Conservation (phyloP, 495 filamentous ascomycete species). For the Aspergillus taichungensis region DNA sequence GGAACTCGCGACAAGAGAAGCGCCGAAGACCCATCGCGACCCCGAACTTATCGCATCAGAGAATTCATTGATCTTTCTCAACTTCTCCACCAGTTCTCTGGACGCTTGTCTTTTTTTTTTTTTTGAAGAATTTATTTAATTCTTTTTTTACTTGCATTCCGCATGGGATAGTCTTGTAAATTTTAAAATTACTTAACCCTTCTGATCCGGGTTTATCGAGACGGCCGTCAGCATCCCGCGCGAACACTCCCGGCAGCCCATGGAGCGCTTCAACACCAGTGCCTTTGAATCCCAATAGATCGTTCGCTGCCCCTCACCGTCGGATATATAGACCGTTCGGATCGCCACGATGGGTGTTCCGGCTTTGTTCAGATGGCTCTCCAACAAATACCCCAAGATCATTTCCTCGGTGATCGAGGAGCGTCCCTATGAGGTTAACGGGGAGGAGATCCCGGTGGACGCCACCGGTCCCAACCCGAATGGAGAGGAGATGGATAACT, state of each 20-base stretch:
- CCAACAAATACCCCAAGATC: conserved; percentile 94
- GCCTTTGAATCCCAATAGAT: neutral
- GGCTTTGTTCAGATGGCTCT: conserved; percentile 87
- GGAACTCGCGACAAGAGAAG: conserved; percentile 21
- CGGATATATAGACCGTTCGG: conserved; percentile 3
- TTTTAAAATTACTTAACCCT: no score
- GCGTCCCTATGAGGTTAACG: conserved; percentile 65
- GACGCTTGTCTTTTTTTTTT: conserved; percentile 2
- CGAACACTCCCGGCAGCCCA: conserved; percentile 2
- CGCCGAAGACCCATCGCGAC: conserved; percentile 12
- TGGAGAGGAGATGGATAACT: conserved; percentile 94
- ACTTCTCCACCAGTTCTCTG: neutral
- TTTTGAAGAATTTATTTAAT: neutral
- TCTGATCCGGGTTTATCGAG: neutral
- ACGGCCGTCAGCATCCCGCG: neutral
- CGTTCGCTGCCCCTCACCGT: neutral
- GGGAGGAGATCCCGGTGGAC: conserved; percentile 74
- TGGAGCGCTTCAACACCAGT: conserved; percentile 8
- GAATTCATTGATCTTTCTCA: neutral
- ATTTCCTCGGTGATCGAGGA: conserved; percentile 87
- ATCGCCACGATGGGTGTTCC: conserved; percentile 78
- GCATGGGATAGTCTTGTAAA: no score
- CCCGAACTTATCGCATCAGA: conserved; percentile 9
- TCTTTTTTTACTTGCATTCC: no score
- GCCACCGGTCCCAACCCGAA: conserved; percentile 83